Evolutionary conservation across 2,329 filamentous ascomycete species (phyloP), one percentile per base, ranked within the genome.

Genomic region (Pseudogymnoascus sp.): DNA sequence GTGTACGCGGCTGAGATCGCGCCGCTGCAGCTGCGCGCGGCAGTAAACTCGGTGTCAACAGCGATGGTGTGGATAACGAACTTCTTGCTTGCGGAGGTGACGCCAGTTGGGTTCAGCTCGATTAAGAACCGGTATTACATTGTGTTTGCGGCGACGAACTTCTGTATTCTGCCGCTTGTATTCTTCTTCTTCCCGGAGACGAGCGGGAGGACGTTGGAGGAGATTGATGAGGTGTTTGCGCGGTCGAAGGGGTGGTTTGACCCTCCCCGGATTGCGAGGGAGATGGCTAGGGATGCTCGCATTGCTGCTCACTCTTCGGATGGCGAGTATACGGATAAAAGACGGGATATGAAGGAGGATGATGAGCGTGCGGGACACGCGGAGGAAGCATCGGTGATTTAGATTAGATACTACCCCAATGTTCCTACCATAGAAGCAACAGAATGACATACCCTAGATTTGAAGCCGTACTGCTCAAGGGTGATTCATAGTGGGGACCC

Each of bases 111-210:
- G 3, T 60, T 74, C 11, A 68, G 67, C 16, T 67, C 66, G 11
- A 70, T 74, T 31, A 66, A 67, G 0, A 74, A 72, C 71, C 65
- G 68, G 7, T 73, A 73, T 50, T 73, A 74, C 61, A 70, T 74
- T 35, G 67, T 74, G 6, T 74, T 70, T 60, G 68, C 65, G 59
- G 67, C 64, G 24, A 64, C 72, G 3, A 56, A 69, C 42, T 65
- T 68, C 2, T 35, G 71, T 24, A 65, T 70, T 7, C 72, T 76
- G 24, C 74, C 74, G 0, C 85, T 85, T 61, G 80, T 86, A 47
- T 87, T 81, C 76, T 85, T 84, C 71, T 79, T 85, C 68, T 85
- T 86, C 2, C 85, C 84, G 0, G 85, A 87, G 73, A 87, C 85
- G 0, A 86, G 86, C 70, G 77, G 83, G 0, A 73, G 86, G 1